Base-by-base conservation (phyloP, 805 yeast species). In the Cyberlindnera misumaiensis region DNA sequence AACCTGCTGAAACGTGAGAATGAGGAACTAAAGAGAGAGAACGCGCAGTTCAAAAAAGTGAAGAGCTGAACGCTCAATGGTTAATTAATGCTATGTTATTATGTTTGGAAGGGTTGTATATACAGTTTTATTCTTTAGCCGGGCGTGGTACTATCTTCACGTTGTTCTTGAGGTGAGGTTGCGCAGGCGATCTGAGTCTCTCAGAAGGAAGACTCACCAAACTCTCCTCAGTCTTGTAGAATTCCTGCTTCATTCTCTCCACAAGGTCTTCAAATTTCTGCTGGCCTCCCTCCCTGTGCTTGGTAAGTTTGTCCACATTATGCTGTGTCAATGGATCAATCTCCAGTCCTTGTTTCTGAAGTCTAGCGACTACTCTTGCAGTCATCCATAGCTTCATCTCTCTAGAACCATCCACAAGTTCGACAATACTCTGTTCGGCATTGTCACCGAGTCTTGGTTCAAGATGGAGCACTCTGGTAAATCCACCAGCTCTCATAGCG, bases 361-460 rank as follows among this genome's bases (percentile, higher is more conserved):
- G 65, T 48, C 95, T 72, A n/a, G 95, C 96, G 5, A 83, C 90
- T 4, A 77, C 69, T 59, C 85, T 75, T n/a, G 95, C 96, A 8
- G 77, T 71, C 52, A 76, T 64, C 77, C 94, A 83, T 47, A 77
- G 72, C 50, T 80, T 75, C 69, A 84, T 72, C 56, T 86, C 95
- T 42, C 76, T 65, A 13, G 67, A 61, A 4, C 80, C 77, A 50
- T 84, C 96, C 1, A 90, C 94, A 34, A 93, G 67, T 61, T 93
- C 98, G 38, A 93, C 55, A 8, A 89, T 79, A 1, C 93, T 80
- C 70, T 85, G 93, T 25, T 89, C 89, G 0, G 97, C 95, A 44
- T 79, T 83, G 58, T 93, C 98, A 40, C 93, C 89, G 34, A 81
- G 60, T 48, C 97, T 72, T 13, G 89, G 87, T 60, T 93, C 97